Base-by-base conservation (phyloP, 2,329 filamentous ascomycete species). In the Aspergillus sp. region DNA sequence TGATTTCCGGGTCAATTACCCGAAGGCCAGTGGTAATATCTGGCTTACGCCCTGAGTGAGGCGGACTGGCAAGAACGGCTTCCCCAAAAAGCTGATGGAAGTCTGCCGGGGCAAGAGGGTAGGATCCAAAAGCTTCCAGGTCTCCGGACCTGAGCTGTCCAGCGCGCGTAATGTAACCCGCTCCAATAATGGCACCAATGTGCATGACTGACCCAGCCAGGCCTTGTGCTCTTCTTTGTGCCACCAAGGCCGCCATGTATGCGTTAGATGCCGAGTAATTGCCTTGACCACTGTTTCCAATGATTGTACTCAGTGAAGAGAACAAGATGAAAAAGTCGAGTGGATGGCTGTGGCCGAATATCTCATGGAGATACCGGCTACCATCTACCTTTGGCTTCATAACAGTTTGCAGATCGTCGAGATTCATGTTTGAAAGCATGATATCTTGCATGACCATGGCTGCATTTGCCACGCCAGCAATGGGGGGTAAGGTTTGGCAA, bases 51-150 rank as follows among this genome's bases (percentile, higher is more conserved):
- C 57, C 59, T 3, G 56, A 54, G 16, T 61, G 51, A 0, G 74
- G 72, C 9, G 61, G 66, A 5, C 78, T 77, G 0, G 72, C 70
- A 0, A 68, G 61, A 19, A 82, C 74, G 9, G 79, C 78, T 60
- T 82, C 78, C 13, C 66, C 65, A 36, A 73, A 64, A 9, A 65
- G 41, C 17, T 66, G 57, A 26, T 68, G 64, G 4, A 71, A 36
- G 20, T 72, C 67, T 9, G 50, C 35, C 30, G 41, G 22, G 20
- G 44, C 43, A 43, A 43, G 30, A 43, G 38, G 17, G 36, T 16
- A 19, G 44, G 36, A 20, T 35, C 16, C 52, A 24, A 51, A 49
- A 14, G 55, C 48, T 45, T 57, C 53, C 33, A 19, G 24, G 11
- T 46, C 41, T n/a, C 33, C 20, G 16, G 9, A 16, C n/a, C 26